Evolutionary conservation across 2,329 filamentous ascomycete genomes (phyloP).

Genomic region (Paracamarosporium sp.): DNA sequence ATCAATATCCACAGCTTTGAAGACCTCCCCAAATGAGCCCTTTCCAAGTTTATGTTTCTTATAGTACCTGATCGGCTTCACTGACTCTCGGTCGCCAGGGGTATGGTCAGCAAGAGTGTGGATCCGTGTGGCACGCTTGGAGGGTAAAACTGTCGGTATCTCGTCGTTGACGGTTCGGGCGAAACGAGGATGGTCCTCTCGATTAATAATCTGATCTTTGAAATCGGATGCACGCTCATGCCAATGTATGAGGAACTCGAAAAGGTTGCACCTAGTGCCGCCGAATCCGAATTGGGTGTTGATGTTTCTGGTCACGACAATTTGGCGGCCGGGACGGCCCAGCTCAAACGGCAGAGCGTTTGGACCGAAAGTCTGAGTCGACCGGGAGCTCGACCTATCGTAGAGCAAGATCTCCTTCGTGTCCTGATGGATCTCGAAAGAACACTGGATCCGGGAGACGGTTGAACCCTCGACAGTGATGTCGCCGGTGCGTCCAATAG

Average conservation of each 20-base stretch:
- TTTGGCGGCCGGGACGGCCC: slow-evolving; percentile 6
- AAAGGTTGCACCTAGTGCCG: slow-evolving; percentile 6
- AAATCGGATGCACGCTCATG: neutral
- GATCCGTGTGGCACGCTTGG: neutral
- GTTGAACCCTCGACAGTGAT: slow-evolving; percentile 3
- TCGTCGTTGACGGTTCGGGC: slow-evolving; percentile 5
- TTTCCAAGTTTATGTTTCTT: neutral
- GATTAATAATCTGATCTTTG: neutral
- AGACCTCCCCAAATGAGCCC: slow-evolving; percentile 1
- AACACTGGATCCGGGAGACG: slow-evolving; percentile 9
- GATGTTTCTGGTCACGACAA: slow-evolving; percentile 5
- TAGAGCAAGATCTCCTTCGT: slow-evolving; percentile 12
- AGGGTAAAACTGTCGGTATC: neutral
- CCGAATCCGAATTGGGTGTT: slow-evolving; percentile 9
- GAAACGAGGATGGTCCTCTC: slow-evolving; percentile 6
- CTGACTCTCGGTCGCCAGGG: neutral
- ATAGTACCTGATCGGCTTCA: neutral
- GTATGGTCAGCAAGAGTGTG: neutral
- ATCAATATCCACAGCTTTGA: slow-evolving; percentile 7
- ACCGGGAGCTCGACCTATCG: neutral
- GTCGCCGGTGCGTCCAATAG: slow-evolving; percentile 8
- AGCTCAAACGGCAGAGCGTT: slow-evolving; percentile 9
- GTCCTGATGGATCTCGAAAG: slow-evolving; percentile 12
- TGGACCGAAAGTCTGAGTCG: slow-evolving; percentile 10
- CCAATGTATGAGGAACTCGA: slow-evolving; percentile 8